phyloP scores from a whole-genome alignment of 2,329 filamentous ascomycete species.

The Talaromyces funiculosus region DNA sequence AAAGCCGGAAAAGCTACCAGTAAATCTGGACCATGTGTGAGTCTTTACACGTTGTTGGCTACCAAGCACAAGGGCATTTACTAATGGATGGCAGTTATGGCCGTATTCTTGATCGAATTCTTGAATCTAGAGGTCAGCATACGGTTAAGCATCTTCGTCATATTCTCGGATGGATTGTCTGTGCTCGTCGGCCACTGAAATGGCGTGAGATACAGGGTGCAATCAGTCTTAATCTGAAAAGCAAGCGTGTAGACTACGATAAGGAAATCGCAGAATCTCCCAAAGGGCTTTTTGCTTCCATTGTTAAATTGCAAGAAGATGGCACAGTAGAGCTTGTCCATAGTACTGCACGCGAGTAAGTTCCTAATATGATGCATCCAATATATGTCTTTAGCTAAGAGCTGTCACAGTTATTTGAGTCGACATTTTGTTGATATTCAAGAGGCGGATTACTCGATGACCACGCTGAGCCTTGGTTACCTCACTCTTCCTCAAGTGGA shows the following conservation, averaged over 20 bases:
- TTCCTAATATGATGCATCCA: neutral
- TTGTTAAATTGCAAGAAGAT: neutral
- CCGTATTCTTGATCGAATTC: neutral
- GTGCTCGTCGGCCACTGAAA: neutral
- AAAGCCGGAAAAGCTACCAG: neutral
- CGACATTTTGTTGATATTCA: neutral
- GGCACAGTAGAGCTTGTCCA: neutral
- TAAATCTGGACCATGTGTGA: neutral
- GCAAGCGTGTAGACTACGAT: neutral
- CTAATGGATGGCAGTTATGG: neutral
- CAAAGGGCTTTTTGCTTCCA: neutral
- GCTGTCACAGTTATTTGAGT: neutral
- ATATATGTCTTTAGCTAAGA: neutral
- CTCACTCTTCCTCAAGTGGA: neutral
- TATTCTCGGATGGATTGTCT: neutral
- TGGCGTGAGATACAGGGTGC: neutral
- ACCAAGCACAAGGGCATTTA: neutral
- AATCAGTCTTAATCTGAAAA: neutral
- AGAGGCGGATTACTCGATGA: neutral
- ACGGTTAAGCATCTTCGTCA: neutral
- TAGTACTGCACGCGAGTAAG: neutral
- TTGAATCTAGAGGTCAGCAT: neutral
- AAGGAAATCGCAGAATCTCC: neutral
- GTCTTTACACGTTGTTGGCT: too few species aligned
- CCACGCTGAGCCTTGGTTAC: neutral